Evolutionary conservation across 257 asterid genomes (phyloP).

Genomic region (Voacanga thouarsii): DNA sequence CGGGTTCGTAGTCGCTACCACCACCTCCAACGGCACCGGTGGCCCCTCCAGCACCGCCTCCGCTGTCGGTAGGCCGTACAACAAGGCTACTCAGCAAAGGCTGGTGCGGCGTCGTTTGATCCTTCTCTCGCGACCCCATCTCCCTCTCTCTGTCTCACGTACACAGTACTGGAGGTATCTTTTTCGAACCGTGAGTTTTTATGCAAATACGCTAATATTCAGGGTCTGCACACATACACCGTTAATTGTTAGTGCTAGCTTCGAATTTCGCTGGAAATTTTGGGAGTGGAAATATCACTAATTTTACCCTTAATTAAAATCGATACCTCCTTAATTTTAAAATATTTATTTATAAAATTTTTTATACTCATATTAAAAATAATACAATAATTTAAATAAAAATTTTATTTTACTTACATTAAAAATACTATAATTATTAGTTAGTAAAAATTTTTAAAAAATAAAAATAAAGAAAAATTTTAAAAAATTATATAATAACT

Average conservation of each 20-base stretch:
- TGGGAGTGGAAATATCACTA: not conserved
- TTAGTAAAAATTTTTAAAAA: too few relatives aligned
- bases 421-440: too few relatives aligned
- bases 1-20: slow-evolving; percentile 83
- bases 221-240: not conserved
- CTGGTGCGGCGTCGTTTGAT: slow-evolving; percentile 57
- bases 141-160: not conserved
- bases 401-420: too few relatives aligned
- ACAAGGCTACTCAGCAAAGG: slow-evolving; percentile 76
- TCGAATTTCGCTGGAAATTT: not conserved
- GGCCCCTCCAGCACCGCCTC: slow-evolving; percentile 38
- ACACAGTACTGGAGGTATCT: not conserved
- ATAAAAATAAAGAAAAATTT: too few relatives aligned
- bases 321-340: too few relatives aligned
- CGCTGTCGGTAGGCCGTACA: slow-evolving; percentile 60
- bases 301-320: not conserved
- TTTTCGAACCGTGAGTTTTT: not conserved
- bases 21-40: slow-evolving; percentile 29
- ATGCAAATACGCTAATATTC: not conserved
- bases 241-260: not conserved
- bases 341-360: too few relatives aligned
- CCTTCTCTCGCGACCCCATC: slow-evolving; percentile 79
- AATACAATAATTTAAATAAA: too few relatives aligned
- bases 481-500: too few relatives aligned
- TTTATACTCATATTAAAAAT: too few relatives aligned